Evolutionary conservation across 768 basidiomycete species (phyloP), one percentile per base, ranked within the genome.

Genomic region (Mycena rosella): DNA sequence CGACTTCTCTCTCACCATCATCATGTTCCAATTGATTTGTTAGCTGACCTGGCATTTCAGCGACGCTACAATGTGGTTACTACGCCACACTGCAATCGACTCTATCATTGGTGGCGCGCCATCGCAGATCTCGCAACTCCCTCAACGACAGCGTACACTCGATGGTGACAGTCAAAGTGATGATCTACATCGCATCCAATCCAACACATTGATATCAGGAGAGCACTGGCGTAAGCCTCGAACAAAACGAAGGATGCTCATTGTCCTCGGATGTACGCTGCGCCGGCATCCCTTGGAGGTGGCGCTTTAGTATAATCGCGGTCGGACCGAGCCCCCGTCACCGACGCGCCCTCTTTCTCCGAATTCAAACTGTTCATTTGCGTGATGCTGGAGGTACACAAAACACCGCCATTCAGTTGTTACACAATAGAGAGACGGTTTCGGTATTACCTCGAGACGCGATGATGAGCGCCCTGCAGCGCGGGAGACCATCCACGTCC

Each of bases 371-470:
- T 2, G 17, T 24, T 47, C 10, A 14, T 26, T 24, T 11, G n/a
- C n/a, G n/a, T 47, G 22, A 47, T 47, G 20, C 5, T 2, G 4
- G 22, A 26, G 26, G 45, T 26, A 24, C 22, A 45, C 44, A 45
- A 15, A 47, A 47, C 40, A 63, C 62, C n/a, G 44, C 62, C 45
- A 55, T 30, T 6, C 32, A 36, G 29, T 26, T 47, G 49, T 42
- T 22, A 18, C 40, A 14, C 38, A 13, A 29, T 34, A 17, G 51
- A 53, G n/a, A 7, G 29, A 22, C 17, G 51, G 32, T 13, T 34
- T n/a, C n/a, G n/a, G n/a, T n/a, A n/a, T 22, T 2, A n/a, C 48
- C 47, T 42, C 38, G 48, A 44, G 26, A 22, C 62, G 27, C n/a
- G 51, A 30, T 56, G 34, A 32, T 57, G 27, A 42, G 54, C 55